Conservation (phyloP, 2,329 filamentous ascomycete species). For the Neonectria coccinea region DNA sequence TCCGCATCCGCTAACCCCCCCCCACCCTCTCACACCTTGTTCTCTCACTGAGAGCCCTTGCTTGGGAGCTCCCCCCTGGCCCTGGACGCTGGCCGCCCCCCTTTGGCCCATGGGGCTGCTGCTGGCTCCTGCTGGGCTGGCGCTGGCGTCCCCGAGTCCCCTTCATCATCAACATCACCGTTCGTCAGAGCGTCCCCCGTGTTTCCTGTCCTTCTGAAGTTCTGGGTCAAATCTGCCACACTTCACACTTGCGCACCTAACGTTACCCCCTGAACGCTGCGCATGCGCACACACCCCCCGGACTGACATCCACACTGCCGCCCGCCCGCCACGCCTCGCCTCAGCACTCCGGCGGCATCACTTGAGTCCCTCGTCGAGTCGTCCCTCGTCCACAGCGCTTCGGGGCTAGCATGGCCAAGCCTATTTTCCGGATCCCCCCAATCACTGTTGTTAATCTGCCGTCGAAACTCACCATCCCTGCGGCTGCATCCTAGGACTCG, state of each 20-base stretch:
- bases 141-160: slow-evolving; percentile 12
- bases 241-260: slow-evolving; percentile 7
- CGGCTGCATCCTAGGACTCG: slow-evolving; percentile 34
- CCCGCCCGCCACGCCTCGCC: slow-evolving; percentile 37
- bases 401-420: slow-evolving; percentile 30
- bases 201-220: slow-evolving; percentile 25
- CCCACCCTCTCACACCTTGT: slow-evolving; percentile 9
- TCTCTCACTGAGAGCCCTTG: slow-evolving; percentile 10
- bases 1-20: neutral
- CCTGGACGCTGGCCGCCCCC: slow-evolving; percentile 26
- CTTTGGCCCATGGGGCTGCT: slow-evolving; percentile 16
- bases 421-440: slow-evolving; percentile 31
- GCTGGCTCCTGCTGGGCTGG: slow-evolving; percentile 18
- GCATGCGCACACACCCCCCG: slow-evolving; percentile 14
- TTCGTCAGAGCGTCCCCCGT: slow-evolving; percentile 29
- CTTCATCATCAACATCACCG: slow-evolving; percentile 23
- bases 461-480: slow-evolving; percentile 33
- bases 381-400: slow-evolving; percentile 13
- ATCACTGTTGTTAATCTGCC: slow-evolving; percentile 32
- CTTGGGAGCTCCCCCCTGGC: slow-evolving; percentile 5
- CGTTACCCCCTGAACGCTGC: slow-evolving; percentile 9
- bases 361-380: slow-evolving; percentile 7
- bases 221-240: slow-evolving; percentile 24
- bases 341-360: slow-evolving; percentile 27
- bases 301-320: slow-evolving; percentile 38